Percentiles rank a stretch among this genome's conserved stretches.
Evolutionary conservation across 768 basidiomycete genomes (phyloP).

Genomic region (Kwoniella sp.): DNA sequence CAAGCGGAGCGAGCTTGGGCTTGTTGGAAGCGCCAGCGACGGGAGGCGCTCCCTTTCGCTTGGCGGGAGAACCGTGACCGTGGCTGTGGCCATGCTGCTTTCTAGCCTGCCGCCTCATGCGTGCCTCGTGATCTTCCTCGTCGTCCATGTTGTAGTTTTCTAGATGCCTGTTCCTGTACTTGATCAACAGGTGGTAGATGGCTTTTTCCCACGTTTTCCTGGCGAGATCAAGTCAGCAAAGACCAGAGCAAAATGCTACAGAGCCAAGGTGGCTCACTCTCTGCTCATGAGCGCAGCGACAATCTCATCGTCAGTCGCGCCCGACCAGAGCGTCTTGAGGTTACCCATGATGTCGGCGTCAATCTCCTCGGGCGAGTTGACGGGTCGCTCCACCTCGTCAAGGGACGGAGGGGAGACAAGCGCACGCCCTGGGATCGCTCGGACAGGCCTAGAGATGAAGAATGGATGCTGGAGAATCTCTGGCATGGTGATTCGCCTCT

Average conservation of each 20-base stretch:
- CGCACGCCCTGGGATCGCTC: constrained; percentile 47
- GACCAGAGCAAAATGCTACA: not conserved
- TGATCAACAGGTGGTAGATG: constrained; percentile 82
- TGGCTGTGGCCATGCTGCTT: constrained; percentile 1
- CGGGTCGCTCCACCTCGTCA: constrained; percentile 65
- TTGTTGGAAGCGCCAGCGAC: constrained; percentile 10
- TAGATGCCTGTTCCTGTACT: constrained; percentile 70
- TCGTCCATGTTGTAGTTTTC: constrained; percentile 63
- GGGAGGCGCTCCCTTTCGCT: constrained; percentile 35
- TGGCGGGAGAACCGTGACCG: constrained; percentile 32
- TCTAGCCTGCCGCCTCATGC: constrained; percentile 27
- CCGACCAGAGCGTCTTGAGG: constrained; percentile 86
- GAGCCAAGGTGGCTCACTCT: constrained; percentile 47
- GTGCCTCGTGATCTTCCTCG: constrained; percentile 58
- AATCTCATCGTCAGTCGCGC: constrained; percentile 68
- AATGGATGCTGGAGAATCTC: constrained; percentile 79
- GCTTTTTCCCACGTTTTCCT: constrained; percentile 92
- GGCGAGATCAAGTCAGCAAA: not conserved
- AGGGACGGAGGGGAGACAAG: constrained; percentile 58
- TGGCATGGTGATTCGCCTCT: constrained; percentile 72
- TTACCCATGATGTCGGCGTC: constrained; percentile 88
- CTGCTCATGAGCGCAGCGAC: constrained; percentile 59
- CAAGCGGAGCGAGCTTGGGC: constrained; percentile 25
- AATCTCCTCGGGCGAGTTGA: constrained; percentile 62
- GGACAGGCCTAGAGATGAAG: constrained; percentile 57